These are phyloP conservation scores for Lyophyllum shimeji DNA, from an alignment of 768 basidiomycete genomes.

Conservation along the genomic window DNA sequence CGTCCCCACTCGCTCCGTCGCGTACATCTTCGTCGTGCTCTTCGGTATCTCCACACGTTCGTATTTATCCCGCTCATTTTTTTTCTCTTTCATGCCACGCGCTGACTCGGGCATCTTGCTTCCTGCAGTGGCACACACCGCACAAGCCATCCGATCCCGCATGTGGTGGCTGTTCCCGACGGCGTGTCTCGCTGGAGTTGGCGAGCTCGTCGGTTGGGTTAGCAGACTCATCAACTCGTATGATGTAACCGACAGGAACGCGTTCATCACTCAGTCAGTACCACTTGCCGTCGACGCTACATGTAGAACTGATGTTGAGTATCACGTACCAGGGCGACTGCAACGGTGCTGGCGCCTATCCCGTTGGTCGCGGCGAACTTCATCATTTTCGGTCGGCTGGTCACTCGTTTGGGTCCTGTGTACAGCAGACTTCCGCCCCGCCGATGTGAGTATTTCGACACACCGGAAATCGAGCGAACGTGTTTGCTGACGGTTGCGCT, in stretches of 20 bases:
- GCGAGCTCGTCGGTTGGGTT: neutral
- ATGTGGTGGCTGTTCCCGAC: neutral
- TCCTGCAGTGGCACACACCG: neutral
- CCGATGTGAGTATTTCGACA: conserved; percentile 33
- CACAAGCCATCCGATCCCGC: neutral
- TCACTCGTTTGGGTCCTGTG: conserved; percentile 38
- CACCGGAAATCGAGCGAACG: neutral
- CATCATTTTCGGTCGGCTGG: conserved; percentile 51
- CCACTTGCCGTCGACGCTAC: too few relatives aligned
- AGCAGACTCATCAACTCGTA: neutral
- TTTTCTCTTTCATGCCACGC: neutral
- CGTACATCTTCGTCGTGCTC: neutral
- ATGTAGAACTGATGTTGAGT: neutral
- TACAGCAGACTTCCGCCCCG: conserved; percentile 47
- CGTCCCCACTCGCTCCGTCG: neutral
- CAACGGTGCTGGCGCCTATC: conserved; percentile 56
- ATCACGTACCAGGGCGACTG: conserved; percentile 41
- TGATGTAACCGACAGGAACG: neutral
- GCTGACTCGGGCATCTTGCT: neutral
- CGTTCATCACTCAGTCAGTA: neutral
- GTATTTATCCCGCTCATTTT: neutral
- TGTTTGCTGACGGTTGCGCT: neutral
- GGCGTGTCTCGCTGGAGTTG: neutral
- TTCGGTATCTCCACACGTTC: neutral
- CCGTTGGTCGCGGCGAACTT: conserved; percentile 62